Conservation (phyloP, 805 yeast genomes). For the Pichia californica region DNA sequence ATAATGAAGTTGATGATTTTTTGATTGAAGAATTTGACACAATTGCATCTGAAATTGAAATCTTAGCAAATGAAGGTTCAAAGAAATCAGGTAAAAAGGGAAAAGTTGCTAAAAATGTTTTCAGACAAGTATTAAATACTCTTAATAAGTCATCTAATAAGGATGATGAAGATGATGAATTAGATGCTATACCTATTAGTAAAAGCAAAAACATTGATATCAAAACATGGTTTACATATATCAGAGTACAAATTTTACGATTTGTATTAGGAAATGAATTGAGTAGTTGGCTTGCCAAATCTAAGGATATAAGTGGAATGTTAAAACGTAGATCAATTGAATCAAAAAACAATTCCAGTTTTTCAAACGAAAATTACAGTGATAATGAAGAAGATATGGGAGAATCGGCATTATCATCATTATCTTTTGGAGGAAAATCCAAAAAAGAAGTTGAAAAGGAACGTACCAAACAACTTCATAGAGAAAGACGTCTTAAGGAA, state of each 20-base stretch:
- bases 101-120: slow-evolving; percentile 52
- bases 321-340: slow-evolving; percentile 14
- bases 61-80: slow-evolving; percentile 45
- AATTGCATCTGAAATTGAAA: slow-evolving; percentile 33
- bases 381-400: no score
- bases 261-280: slow-evolving; percentile 49
- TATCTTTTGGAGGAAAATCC: no score
- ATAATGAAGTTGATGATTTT: slow-evolving; percentile 40
- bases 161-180: slow-evolving; percentile 2
- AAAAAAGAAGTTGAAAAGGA: slow-evolving; percentile 17
- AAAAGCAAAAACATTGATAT: slow-evolving; percentile 41
- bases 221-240: slow-evolving; percentile 44
- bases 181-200: slow-evolving; percentile 32
- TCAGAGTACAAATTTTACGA: slow-evolving; percentile 41
- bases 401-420: no score
- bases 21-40: slow-evolving; percentile 5
- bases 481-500: slow-evolving; percentile 24
- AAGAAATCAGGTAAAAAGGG: slow-evolving; percentile 58
- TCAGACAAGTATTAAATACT: slow-evolving; percentile 50
- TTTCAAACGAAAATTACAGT: no score
- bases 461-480: slow-evolving; percentile 18
- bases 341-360: not conserved
- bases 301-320: slow-evolving; percentile 20
- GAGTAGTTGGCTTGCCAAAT: slow-evolving; percentile 39
- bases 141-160: slow-evolving; percentile 30